phyloP scores from a whole-genome alignment of 2,329 filamentous ascomycete genomes.

The Zasmidium angulare region DNA sequence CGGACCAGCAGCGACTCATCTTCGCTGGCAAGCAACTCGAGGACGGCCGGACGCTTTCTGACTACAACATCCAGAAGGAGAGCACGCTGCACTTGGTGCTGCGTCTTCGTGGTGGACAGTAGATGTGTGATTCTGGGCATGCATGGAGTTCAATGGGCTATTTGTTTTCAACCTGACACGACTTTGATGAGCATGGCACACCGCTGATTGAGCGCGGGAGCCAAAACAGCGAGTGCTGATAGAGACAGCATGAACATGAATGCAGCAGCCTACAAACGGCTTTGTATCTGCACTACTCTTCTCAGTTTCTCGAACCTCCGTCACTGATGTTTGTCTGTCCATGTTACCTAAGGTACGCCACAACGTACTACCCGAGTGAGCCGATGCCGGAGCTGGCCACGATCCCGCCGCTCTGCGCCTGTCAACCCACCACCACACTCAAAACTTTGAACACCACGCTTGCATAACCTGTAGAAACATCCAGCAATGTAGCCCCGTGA shows the following conservation, averaged over 20 bases:
- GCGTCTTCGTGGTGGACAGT: conserved; percentile 92
- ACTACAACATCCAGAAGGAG: conserved; percentile 99
- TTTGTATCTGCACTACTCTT: not conserved
- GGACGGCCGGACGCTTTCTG: conserved; percentile 96
- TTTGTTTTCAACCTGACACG: conserved; percentile 8
- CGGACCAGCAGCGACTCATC: conserved; percentile 99
- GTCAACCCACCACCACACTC: not conserved
- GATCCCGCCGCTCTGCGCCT: not conserved
- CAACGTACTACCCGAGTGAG: not conserved
- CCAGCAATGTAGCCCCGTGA: not conserved
- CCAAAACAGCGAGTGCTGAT: not conserved
- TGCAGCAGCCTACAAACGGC: conserved; percentile 2
- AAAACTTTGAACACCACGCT: not conserved
- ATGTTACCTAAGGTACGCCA: no score
- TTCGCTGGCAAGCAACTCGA: conserved; percentile 99
- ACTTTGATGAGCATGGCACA: conserved; percentile 13
- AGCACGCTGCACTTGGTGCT: conserved; percentile 97
- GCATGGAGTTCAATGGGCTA: conserved; percentile 78
- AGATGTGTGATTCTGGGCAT: conserved; percentile 80
- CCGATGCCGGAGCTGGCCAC: not conserved
- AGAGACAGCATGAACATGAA: not conserved
- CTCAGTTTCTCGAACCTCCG: not conserved
- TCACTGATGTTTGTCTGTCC: no score
- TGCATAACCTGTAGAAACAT: not conserved
- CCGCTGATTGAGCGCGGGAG: conserved; percentile 9